Conservation (phyloP, 2,329 filamentous ascomycete genomes). For the Hymenoscyphus fructigenus region DNA sequence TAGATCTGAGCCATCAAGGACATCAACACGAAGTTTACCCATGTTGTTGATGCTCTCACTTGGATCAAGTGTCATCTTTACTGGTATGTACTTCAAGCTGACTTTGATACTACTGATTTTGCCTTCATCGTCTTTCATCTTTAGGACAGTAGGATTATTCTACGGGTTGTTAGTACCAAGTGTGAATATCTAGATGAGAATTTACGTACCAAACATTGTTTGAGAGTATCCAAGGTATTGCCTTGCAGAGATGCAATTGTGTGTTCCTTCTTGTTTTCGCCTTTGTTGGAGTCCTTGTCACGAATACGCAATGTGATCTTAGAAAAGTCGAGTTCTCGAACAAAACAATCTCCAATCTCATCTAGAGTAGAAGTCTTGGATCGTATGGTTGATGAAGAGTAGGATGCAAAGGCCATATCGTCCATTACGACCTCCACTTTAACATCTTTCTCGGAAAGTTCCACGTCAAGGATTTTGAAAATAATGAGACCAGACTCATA, state of each 20-base stretch:
- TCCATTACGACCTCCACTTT: slow-evolving; percentile 90
- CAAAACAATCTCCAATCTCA: slow-evolving; percentile 92
- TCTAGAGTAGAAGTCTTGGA: slow-evolving; percentile 72
- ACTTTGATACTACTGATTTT: slow-evolving; percentile 78
- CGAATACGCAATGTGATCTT: slow-evolving; percentile 84
- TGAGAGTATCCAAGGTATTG: slow-evolving; percentile 81
- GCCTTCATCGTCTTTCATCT: slow-evolving; percentile 76
- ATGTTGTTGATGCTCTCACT: slow-evolving; percentile 99
- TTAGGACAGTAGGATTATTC: slow-evolving; percentile 86
- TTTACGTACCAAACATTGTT: slow-evolving; percentile 73
- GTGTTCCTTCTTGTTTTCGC: slow-evolving; percentile 67
- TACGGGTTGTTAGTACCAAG: slow-evolving; percentile 38
- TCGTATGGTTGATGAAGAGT: slow-evolving; percentile 74
- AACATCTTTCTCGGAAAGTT: slow-evolving; percentile 73
- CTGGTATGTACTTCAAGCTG: slow-evolving; percentile 90
- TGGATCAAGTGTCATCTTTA: slow-evolving; percentile 90
- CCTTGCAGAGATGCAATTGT: slow-evolving; percentile 81
- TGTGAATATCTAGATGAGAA: not conserved
- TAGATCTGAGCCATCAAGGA: slow-evolving; percentile 83
- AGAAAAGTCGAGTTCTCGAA: slow-evolving; percentile 96
- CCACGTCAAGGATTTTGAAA: slow-evolving; percentile 89
- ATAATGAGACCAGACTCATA: slow-evolving; percentile 92
- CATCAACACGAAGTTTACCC: slow-evolving; percentile 89
- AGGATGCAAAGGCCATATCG: slow-evolving; percentile 90
- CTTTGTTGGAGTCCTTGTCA: slow-evolving; percentile 73